Evolutionary conservation across 2,329 filamentous ascomycete genomes (phyloP), one percentile per base, ranked within the genome.

Genomic region (Trichoderma arundinaceum): DNA sequence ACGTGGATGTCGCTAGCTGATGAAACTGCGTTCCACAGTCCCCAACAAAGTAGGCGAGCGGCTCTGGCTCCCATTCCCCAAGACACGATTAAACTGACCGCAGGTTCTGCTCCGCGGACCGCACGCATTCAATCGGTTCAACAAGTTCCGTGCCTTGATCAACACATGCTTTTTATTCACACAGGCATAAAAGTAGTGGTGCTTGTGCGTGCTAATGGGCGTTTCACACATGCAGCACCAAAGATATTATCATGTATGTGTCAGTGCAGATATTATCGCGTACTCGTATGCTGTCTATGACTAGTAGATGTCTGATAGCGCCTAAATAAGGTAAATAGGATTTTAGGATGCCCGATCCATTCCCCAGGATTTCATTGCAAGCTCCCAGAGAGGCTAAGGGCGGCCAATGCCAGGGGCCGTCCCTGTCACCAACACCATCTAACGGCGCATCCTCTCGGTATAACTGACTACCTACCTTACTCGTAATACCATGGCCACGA

Each of bases 331-430:
- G 57, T 7, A 32, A 60, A n/a, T 39, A 39, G 44, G 44, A 49
- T 32, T 46, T 22, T 46, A 38, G 41, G 22, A 39, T 41, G 17
- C 33, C 46, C 38, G 15, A 64, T 58, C 62, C 62, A 65, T 65
- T 64, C 62, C 62, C 62, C 64, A 66, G 64, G 56, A 66, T 66
- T 66, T 54, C 28, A 53, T 46, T 35, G 19, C 19, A 39, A 49
- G 57, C 48, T 38, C 22, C 59, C 38, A 53, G 15, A 28, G 32
- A 43, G 56, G 56, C 49, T 39, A 61, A 38, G 35, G 46, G 33
- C 49, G 33, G 51, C 64, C 64, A 51, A 56, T 61, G 64, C 58
- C 64, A 66, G 64, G 64, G 64, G 64, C 64, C 49, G 64, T 61
- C 57, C 64, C 57, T 51, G 39, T 58, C 61, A 49, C 46, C 43